Conservation (phyloP, 345 rosid genomes). For the Citropsis articulata region DNA sequence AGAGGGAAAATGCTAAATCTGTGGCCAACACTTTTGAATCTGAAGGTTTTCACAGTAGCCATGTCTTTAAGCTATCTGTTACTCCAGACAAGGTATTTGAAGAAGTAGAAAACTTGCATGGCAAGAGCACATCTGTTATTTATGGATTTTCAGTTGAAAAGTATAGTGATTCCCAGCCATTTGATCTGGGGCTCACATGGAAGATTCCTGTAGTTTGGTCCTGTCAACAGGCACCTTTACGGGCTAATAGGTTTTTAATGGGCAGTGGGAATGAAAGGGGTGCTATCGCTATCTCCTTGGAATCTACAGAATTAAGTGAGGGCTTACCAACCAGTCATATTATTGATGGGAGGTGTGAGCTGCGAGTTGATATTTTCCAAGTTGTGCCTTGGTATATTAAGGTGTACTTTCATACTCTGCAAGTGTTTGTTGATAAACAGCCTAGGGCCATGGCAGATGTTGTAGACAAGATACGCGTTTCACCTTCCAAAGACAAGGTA, state of each 20-base stretch:
- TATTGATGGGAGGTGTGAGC: conserved; percentile 36
- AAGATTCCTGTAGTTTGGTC: conserved; percentile 73
- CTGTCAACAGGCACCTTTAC: conserved; percentile 67
- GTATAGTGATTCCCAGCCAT: conserved; percentile 49
- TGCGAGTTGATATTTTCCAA: conserved; percentile 75
- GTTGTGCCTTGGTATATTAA: conserved; percentile 96
- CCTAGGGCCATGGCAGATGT: conserved; percentile 45
- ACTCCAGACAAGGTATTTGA: conserved; percentile 56
- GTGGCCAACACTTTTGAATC: conserved; percentile 19
- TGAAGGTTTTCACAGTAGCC: conserved; percentile 30
- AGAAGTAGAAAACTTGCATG: conserved; percentile 37
- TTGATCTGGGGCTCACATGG: conserved; percentile 77
- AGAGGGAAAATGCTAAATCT: conserved; percentile 31
- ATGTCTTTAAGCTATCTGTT: conserved; percentile 52
- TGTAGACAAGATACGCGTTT: conserved; percentile 61
- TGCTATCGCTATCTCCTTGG: conserved; percentile 83
- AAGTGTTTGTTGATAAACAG: conserved; percentile 70
- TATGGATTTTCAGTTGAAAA: conserved; percentile 59
- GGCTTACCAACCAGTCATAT: conserved; percentile 22
- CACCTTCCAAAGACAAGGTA: conserved; percentile 85
- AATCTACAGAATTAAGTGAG: conserved; percentile 42
- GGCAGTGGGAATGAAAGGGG: conserved; percentile 98
- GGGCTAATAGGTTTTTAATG: conserved; percentile 81
- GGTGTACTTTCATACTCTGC: conserved; percentile 76
- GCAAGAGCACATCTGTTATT: conserved; percentile 38